Evolutionary conservation across 306 rosid genomes (phyloP), one percentile per base, ranked within the genome.

Genomic region (Ochetophila trinervis): DNA sequence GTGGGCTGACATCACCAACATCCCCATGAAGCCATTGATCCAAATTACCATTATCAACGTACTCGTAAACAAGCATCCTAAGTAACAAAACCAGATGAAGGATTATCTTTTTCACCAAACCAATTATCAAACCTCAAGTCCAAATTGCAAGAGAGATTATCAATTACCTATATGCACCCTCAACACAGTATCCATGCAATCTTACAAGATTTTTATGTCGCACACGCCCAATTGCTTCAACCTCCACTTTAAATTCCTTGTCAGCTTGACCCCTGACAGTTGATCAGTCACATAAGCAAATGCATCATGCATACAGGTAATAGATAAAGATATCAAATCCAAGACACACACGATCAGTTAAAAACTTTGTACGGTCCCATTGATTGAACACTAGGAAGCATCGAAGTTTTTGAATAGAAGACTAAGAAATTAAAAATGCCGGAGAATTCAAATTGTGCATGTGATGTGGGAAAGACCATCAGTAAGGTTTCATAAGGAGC

Each of bases 51-150:
- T 93, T 90, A 76, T 90, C 93, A 35, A 93, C 87, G 53, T 87
- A 93, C 72, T 90, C 99, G 53, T 93, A 93, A 76, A 93, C 98
- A 66, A 93, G 99, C 97, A 93, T 93, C 89, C 99, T 93, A 75
- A 20, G 53, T 73, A 54, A 71, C 9, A 65, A 69, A 66, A 45
- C 55, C 67, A 71, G 30, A 68, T 49, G 55, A 63, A 22, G 40
- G 12, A 64, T 75, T 60, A 61, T 57, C 65, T 65, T 57, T 42
- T 56, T 32, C 58, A 51, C 55, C 53, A 14, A 20, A 22, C 60
- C 54, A 67, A 45, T 49, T 8, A 57, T 12, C 63, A 20, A 34
- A 48, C 53, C 51, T 66, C 54, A 53, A 69, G 60, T 16, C 57
- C 23, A 45, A 62, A 48, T 24, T 8, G 27, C 49, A 66, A 55